Conservation (phyloP, 2,329 filamentous ascomycete genomes). For the Hymenoscyphus fraxineus region DNA sequence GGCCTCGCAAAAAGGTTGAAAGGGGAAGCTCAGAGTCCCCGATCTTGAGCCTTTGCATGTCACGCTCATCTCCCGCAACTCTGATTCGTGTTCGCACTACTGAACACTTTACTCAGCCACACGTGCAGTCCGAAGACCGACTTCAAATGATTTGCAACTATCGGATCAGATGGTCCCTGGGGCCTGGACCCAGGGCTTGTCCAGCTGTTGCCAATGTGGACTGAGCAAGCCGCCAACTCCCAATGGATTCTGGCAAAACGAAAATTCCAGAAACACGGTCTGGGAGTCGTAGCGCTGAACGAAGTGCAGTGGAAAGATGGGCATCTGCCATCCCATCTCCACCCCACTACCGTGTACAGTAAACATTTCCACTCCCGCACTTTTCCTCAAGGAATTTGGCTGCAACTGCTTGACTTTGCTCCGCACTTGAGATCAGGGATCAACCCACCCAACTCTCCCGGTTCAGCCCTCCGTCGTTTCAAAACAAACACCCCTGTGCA, state of each 20-base stretch:
- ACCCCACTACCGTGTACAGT: no score
- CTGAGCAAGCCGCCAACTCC: background rate
- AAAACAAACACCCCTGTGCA: background rate
- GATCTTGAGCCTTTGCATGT: background rate
- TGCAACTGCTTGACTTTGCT: background rate
- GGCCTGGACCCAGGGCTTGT: background rate
- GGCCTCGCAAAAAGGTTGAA: no score
- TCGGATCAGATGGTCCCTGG: background rate
- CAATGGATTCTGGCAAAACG: background rate
- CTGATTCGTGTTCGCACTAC: background rate
- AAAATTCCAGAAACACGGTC: background rate
- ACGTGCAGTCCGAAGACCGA: background rate
- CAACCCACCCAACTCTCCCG: background rate
- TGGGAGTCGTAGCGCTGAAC: background rate
- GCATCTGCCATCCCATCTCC: background rate
- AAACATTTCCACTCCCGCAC: no score
- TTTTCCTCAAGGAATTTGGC: no score
- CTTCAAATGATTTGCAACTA: background rate
- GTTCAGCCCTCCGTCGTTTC: background rate
- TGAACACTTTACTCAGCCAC: background rate
- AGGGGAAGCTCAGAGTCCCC: background rate
- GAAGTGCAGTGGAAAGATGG: background rate
- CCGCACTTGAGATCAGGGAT: background rate
- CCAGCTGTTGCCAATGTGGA: background rate
- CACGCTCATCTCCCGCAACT: background rate